Evolutionary conservation across 2,329 filamentous ascomycete genomes (phyloP).

Genomic region (Claviceps paspali): DNA sequence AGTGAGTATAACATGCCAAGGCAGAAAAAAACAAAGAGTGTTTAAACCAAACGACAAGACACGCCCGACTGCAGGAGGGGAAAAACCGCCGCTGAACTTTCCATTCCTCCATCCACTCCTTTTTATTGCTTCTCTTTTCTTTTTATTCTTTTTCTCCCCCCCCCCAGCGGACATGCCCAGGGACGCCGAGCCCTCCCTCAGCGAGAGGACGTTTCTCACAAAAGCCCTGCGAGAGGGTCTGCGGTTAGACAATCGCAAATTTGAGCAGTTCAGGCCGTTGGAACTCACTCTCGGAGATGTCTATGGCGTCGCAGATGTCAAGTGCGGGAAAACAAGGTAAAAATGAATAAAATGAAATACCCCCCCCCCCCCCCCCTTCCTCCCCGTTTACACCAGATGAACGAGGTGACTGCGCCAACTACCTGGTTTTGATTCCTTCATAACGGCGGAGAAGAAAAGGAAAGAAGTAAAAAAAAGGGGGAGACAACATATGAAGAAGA

Average conservation of each 20-base stretch:
- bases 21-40: not conserved
- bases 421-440: no score
- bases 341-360: no score
- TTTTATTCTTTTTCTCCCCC: not conserved
- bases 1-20: slow-evolving; percentile 1
- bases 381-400: not conserved
- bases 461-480: no score
- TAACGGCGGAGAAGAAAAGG: no score
- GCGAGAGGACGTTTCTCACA: slow-evolving; percentile 74
- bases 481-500: no score
- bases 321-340: slow-evolving; percentile 79
- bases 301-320: slow-evolving; percentile 77
- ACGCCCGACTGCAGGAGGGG: no score
- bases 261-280: slow-evolving; percentile 67
- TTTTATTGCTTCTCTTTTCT: no score
- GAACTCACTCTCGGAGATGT: slow-evolving; percentile 76
- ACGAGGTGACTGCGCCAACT: no score
- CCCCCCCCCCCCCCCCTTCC: not conserved
- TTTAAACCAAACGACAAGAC: no score
- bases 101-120: no score
- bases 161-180: slow-evolving; percentile 62
- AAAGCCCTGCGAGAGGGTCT: slow-evolving; percentile 69
- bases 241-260: slow-evolving; percentile 67
- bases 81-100: not conserved
- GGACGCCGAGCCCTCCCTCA: slow-evolving; percentile 78